Conservation (phyloP, 208 protist species). For the Trypanosomatidae sp. region DNA sequence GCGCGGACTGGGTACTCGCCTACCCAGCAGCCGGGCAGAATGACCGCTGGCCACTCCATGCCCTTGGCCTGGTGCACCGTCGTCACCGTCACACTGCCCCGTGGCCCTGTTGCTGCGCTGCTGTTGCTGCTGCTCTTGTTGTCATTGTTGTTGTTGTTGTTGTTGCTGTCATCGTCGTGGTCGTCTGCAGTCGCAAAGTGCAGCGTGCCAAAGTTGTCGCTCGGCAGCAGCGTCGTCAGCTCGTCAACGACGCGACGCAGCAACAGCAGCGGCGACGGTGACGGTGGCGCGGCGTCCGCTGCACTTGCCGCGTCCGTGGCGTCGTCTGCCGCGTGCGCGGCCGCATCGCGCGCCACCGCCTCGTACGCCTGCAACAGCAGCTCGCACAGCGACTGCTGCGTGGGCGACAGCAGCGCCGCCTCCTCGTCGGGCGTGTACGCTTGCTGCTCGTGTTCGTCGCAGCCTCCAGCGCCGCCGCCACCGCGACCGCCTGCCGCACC, state of each 20-base stretch:
- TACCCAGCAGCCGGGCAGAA: conserved; percentile 58
- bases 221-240: conserved; percentile 45
- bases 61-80: conserved; percentile 82
- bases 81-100: conserved; percentile 27
- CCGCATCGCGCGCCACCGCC: conserved; percentile 2
- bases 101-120: not conserved
- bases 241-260: conserved; percentile 64
- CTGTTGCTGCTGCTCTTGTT: not conserved
- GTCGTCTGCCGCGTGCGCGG: conserved; percentile 2
- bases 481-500: not conserved
- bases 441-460: conserved; percentile 6
- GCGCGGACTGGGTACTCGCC: conserved; percentile 50
- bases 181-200: not conserved
- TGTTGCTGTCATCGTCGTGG: not conserved
- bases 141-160: not conserved
- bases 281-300: too few relatives aligned
- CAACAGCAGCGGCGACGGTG: conserved; percentile 10
- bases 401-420: conserved; percentile 8
- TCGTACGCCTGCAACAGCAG: conserved; percentile 29
- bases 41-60: conserved; percentile 76
- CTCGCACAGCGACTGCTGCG: conserved; percentile 23
- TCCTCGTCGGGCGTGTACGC: conserved; percentile 8
- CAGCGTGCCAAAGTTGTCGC: conserved; percentile 62
- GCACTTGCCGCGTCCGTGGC: not conserved
- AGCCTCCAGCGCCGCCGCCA: conserved; percentile 1